phyloP scores from a whole-genome alignment of 225 moss, liverwort and hornwort species.

The Anthoceros angustus region DNA sequence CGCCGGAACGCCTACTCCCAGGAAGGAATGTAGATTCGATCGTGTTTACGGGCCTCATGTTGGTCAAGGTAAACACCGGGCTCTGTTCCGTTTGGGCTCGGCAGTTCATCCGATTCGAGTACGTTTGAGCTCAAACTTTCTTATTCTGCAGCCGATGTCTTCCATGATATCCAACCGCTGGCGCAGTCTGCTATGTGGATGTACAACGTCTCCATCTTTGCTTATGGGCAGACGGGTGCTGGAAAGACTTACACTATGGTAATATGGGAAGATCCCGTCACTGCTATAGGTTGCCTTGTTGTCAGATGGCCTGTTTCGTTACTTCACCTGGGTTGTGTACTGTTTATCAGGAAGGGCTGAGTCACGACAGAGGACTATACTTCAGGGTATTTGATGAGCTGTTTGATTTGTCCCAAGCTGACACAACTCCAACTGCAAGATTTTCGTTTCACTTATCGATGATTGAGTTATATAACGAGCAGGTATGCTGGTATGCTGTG shows the following conservation, averaged over 20 bases:
- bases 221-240: constrained; percentile 86
- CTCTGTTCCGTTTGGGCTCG: not conserved
- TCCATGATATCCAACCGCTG: constrained; percentile 75
- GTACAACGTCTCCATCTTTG: constrained; percentile 83
- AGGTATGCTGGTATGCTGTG: constrained; percentile 27
- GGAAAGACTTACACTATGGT: constrained; percentile 93
- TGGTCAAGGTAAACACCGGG: constrained; percentile 39
- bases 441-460: constrained; percentile 65
- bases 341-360: constrained; percentile 58
- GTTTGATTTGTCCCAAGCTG: constrained; percentile 58
- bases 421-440: constrained; percentile 65
- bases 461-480: constrained; percentile 86
- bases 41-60: constrained; percentile 83
- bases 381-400: constrained; percentile 76
- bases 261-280: constrained; percentile 7
- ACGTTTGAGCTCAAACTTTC: not conserved
- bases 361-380: constrained; percentile 76
- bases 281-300: not conserved
- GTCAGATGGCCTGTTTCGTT: not conserved
- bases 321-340: not conserved
- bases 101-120: not conserved
- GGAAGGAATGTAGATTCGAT: constrained; percentile 72
- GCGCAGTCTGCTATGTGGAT: constrained; percentile 89
- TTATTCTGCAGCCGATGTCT: constrained; percentile 34
- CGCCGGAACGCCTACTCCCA: constrained; percentile 14